Base-by-base conservation (phyloP, 2,329 filamentous ascomycete species). In the Exophiala lecanii-corni region DNA sequence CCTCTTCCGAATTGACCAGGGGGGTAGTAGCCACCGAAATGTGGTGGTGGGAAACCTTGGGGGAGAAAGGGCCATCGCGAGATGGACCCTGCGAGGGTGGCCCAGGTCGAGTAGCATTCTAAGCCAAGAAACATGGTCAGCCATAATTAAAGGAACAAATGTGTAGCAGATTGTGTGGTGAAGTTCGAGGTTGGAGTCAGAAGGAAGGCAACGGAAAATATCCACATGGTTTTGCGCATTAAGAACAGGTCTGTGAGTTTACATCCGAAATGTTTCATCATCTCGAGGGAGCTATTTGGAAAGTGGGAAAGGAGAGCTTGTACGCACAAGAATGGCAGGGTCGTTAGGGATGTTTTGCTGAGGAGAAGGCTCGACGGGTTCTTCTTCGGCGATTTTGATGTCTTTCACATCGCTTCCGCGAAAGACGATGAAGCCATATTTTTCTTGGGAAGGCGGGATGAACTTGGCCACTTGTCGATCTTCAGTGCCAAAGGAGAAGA, bases 121-220 rank as follows among this genome's bases (percentile, higher is more conserved):
- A 49, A 55, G 53, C 33, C 28, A 31, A 18, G 15, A 17, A n/a
- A 9, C 12, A 34, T 19, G 5, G 41, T 43, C 30, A 45, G 50
- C 43, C 30, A 45, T 30, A 36, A 40, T 33, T 15, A 9, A 37
- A 32, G 9, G 15, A 34, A 41, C 4, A 9, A n/a, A 12, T 6
- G 31, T 21, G 10, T n/a, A n/a, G 13, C 21, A 20, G 16, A 33
- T 15, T 39, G 31, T 16, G 20, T 45, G 28, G 23, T 31, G n/a
- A n/a, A n/a, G n/a, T n/a, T n/a, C 16, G 31, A 48, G 51, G 59
- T 38, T 63, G 57, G 40, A 61, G 81, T 95, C 89, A 96, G 89
- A 95, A 96, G 89, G 89, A 96, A 96, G 89, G 89, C 89, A 96
- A 95, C 89, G 89, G 89, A 95, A n/a, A 83, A 85, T 80, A 71